Evolutionary conservation across 2,329 filamentous ascomycete genomes (phyloP).

Genomic region (Cladosporium phlei): DNA sequence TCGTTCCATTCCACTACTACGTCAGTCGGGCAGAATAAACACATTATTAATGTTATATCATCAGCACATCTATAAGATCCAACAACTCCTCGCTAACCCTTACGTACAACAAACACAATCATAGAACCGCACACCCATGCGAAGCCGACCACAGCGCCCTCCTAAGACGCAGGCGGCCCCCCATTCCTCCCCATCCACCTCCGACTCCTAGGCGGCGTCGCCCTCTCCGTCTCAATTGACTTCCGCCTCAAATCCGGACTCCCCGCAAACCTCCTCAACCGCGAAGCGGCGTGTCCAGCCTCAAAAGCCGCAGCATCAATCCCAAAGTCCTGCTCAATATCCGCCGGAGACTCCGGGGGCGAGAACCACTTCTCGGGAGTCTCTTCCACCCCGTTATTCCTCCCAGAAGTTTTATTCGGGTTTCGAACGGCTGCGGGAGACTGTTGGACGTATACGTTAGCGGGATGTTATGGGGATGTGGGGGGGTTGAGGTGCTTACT

Average conservation of each 20-base stretch:
- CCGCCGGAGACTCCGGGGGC: constrained; percentile 1
- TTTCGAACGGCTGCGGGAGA: constrained; percentile 5
- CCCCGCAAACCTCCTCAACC: constrained; percentile 7
- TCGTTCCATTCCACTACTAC: too few species aligned
- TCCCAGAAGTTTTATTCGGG: too few species aligned
- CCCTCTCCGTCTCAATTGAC: constrained; percentile 8
- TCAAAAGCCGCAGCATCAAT: constrained; percentile 16
- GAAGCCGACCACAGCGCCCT: too few species aligned
- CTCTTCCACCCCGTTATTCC: too few species aligned
- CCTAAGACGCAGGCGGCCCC: background rate
- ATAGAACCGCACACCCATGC: too few species aligned
- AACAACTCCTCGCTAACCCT: constrained; percentile 5
- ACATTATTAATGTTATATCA: background rate
- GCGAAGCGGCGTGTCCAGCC: background rate
- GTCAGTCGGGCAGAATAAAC: too few species aligned
- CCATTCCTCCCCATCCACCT: background rate
- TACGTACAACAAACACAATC: background rate
- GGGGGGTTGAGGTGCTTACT: constrained; percentile 18
- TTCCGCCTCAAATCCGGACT: constrained; percentile 11
- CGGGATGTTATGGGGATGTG: constrained; percentile 21
- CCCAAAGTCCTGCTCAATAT: constrained; percentile 16
- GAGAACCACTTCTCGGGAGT: constrained; percentile 16
- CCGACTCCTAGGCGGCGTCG: constrained; percentile 3
- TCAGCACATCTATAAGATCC: background rate
- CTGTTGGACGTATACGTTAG: constrained; percentile 7